phyloP scores from a whole-genome alignment of 1,139 yeast species.

The Ashbya aceris region DNA sequence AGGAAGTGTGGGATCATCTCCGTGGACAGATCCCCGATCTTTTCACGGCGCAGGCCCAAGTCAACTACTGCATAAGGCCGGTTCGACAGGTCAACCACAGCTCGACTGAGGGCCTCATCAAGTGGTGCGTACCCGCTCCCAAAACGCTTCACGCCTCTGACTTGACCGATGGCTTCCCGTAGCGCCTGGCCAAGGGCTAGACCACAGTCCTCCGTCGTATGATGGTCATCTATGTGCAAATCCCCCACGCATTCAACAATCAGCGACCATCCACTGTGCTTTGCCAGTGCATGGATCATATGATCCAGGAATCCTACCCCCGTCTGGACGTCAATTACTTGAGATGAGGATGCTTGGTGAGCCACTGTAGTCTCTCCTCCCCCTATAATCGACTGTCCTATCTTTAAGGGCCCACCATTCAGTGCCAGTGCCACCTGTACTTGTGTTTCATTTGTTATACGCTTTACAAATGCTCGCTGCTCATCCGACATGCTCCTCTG shows the following conservation, averaged over 20 bases:
- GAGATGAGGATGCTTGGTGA: constrained; percentile 41
- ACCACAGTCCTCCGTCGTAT: constrained; percentile 91
- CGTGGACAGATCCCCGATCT: constrained; percentile 81
- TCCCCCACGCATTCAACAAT: constrained; percentile 88
- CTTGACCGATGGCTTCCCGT: constrained; percentile 80
- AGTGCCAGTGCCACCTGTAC: constrained; percentile 77
- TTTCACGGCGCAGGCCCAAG: constrained; percentile 82
- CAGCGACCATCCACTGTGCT: constrained; percentile 94
- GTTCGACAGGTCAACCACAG: constrained; percentile 88
- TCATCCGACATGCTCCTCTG: constrained; percentile 9
- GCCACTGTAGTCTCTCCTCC: constrained; percentile 42
- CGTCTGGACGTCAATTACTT: constrained; percentile 70
- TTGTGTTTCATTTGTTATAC: constrained; percentile 88
- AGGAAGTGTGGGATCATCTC: constrained; percentile 97
- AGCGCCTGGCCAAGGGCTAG: constrained; percentile 86
- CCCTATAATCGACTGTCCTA: constrained; percentile 45
- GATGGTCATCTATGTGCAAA: constrained; percentile 93
- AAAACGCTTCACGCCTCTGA: constrained; percentile 84
- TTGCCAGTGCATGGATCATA: constrained; percentile 94
- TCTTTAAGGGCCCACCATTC: constrained; percentile 68
- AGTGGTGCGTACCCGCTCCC: constrained; percentile 94
- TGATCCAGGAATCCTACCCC: constrained; percentile 96
- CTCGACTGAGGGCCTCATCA: constrained; percentile 90
- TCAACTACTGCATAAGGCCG: constrained; percentile 89
- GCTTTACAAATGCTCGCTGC: constrained; percentile 46